Evolutionary conservation across 2,329 filamentous ascomycete genomes (phyloP).

Genomic region (Lecanoromycetidae sp.): DNA sequence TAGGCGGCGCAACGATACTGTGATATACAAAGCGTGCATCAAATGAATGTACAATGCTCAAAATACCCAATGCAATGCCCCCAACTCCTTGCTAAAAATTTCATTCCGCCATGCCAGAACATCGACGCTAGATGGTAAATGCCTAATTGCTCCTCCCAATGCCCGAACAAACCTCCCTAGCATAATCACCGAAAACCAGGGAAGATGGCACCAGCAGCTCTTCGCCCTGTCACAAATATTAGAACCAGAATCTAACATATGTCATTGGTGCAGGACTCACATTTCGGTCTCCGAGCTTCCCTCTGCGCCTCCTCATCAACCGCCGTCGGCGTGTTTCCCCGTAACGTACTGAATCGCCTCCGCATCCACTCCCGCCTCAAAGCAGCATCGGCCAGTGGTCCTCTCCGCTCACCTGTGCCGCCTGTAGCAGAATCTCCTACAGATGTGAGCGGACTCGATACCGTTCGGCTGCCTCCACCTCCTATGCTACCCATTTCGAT

Average conservation of each 20-base stretch:
- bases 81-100: neutral
- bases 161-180: neutral
- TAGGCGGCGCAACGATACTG: neutral
- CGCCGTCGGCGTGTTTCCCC: constrained; percentile 28
- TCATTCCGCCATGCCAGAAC: neutral
- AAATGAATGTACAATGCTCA: no score
- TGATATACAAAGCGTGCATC: neutral
- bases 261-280: no score
- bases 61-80: neutral
- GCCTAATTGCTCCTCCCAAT: neutral
- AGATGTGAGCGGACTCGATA: neutral
- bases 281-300: constrained; percentile 10
- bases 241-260: no score
- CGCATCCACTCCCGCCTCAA: constrained; percentile 2
- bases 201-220: constrained; percentile 1
- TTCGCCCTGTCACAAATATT: constrained; percentile 1
- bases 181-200: constrained; percentile 1
- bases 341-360: neutral
- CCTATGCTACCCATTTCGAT: constrained; percentile 4
- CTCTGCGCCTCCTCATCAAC: constrained; percentile 8
- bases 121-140: neutral
- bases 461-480: neutral
- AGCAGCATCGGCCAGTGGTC: neutral
- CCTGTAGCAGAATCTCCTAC: neutral
- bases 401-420: neutral